Conservation (phyloP, 352 stramenopile genomes). For the Paralagenidium karlingii region DNA sequence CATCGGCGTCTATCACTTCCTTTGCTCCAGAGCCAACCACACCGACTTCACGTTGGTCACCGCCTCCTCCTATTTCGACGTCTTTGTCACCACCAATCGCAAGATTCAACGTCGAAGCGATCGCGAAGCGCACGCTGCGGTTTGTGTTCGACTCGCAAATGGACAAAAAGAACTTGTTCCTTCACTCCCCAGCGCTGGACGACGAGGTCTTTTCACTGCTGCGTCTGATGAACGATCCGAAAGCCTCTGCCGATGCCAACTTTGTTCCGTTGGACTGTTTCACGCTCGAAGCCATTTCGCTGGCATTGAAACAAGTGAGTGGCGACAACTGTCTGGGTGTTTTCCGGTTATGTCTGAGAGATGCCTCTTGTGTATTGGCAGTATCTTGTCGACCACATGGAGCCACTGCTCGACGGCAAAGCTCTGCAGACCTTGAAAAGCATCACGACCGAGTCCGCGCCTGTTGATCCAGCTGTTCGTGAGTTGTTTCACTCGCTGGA, state of each 20-base stretch:
- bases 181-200: neutral
- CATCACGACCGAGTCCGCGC: too few species aligned
- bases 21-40: too few species aligned
- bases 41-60: too few species aligned
- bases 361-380: too few species aligned
- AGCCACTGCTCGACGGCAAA: neutral
- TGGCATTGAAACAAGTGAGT: conserved; percentile 1
- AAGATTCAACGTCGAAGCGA: neutral
- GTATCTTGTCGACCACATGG: neutral
- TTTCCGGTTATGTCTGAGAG: too few species aligned
- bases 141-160: conserved; percentile 4
- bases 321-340: too few species aligned
- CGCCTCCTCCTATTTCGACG: too few species aligned
- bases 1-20: too few species aligned
- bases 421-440: neutral
- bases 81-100: too few species aligned
- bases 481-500: neutral
- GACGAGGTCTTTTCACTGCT: conserved; percentile 1
- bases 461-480: too few species aligned
- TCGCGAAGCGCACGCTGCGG: conserved; percentile 2
- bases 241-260: too few species aligned
- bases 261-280: conserved; percentile 8
- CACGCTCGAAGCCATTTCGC: conserved; percentile 1
- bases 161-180: conserved; percentile 4
- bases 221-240: conserved; percentile 3